These are phyloP conservation scores for Dianthus caryophyllus DNA, from an alignment of 148 eudicot species.

Conservation along the genomic window DNA sequence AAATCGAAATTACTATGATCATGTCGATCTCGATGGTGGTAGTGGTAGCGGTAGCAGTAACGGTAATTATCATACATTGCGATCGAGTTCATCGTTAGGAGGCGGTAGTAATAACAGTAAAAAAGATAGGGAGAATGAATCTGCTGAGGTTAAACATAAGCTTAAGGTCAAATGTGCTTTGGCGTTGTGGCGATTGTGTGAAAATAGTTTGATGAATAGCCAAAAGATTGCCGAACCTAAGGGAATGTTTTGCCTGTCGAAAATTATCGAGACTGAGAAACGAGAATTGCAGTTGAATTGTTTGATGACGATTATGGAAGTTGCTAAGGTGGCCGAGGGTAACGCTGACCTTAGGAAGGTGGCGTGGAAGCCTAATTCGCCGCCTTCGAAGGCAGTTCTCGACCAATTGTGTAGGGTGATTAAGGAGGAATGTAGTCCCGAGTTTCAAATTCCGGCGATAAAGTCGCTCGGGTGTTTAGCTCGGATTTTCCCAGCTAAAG, in stretches of 20 bases:
- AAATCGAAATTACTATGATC: conserved; percentile 19
- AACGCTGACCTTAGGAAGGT: conserved; percentile 55
- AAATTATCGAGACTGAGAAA: conserved; percentile 54
- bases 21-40: conserved; percentile 6
- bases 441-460: conserved; percentile 44
- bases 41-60: background rate
- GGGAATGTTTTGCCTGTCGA: conserved; percentile 66
- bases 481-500: conserved; percentile 61
- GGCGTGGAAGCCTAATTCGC: conserved; percentile 66
- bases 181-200: conserved; percentile 59
- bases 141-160: conserved; percentile 47
- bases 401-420: conserved; percentile 66
- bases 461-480: conserved; percentile 68
- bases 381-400: conserved; percentile 58
- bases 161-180: conserved; percentile 50
- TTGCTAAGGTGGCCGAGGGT: conserved; percentile 63
- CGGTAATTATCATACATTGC: conserved; percentile 24
- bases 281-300: conserved; percentile 55
- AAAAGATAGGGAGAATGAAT: conserved; percentile 47
- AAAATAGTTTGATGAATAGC: conserved; percentile 54
- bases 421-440: conserved; percentile 37
- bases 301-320: conserved; percentile 67
- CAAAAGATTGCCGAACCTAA: conserved; percentile 73
- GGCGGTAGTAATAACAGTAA: conserved; percentile 28
- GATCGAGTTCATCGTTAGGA: conserved; percentile 36